Conservation (phyloP, 352 stramenopile genomes). For the Phytophthora rubi region DNA sequence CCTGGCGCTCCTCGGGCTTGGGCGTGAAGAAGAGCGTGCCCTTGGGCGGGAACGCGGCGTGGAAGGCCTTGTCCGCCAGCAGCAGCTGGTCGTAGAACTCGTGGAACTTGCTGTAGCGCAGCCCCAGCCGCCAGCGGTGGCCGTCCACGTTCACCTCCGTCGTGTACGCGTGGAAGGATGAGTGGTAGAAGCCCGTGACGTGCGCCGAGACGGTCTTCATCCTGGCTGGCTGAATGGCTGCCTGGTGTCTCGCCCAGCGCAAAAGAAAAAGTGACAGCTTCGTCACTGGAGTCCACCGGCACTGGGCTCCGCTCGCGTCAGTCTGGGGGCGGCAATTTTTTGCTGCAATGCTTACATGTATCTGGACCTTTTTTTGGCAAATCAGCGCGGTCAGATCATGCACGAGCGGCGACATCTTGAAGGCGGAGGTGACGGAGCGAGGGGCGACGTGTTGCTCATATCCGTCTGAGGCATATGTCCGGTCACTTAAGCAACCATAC, state of each 20-base stretch:
- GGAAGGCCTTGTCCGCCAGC: conserved; percentile 45
- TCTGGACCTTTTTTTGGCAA: conserved; percentile 27
- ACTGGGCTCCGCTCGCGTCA: neutral
- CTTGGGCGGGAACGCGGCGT: conserved; percentile 71
- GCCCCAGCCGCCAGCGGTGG: conserved; percentile 49
- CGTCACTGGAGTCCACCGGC: neutral
- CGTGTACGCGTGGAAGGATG: conserved; percentile 63
- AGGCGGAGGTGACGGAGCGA: too few species aligned
- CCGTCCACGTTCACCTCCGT: conserved; percentile 53
- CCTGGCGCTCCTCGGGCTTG: conserved; percentile 57
- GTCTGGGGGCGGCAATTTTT: conserved; percentile 22
- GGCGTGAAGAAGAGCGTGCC: conserved; percentile 71
- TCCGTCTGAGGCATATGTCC: too few species aligned
- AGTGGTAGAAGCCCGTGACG: conserved; percentile 53
- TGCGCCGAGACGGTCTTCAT: conserved; percentile 50
- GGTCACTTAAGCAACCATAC: too few species aligned
- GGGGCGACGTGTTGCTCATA: too few species aligned
- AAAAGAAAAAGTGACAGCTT: conserved; percentile 29
- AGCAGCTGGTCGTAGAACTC: conserved; percentile 62
- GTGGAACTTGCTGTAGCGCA: conserved; percentile 78
- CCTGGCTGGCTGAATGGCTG: neutral
- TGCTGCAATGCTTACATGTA: conserved; percentile 11
- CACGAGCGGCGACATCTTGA: conserved; percentile 13
- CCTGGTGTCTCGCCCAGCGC: neutral
- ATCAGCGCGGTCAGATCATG: conserved; percentile 19